Evolutionary conservation across 257 asterid genomes (phyloP).

Genomic region (Capsicum chinense): DNA sequence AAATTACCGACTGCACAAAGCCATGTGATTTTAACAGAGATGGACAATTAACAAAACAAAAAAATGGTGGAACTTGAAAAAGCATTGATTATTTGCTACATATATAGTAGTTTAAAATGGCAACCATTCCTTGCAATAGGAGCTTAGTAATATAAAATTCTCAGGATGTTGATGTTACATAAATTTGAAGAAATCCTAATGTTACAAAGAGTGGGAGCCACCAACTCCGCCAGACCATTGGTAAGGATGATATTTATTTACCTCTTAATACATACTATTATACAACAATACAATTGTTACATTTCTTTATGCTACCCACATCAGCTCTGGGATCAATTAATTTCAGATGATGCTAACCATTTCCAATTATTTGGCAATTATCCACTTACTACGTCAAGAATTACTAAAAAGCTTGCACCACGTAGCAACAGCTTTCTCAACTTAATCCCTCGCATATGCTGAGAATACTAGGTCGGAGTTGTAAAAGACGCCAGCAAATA

Average conservation of each 20-base stretch:
- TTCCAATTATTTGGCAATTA: conserved; percentile 15
- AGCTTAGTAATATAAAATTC: not conserved
- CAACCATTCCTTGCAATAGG: not conserved
- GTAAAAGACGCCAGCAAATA: not conserved
- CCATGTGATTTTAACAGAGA: too few species aligned
- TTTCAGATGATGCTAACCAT: not conserved
- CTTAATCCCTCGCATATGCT: not conserved
- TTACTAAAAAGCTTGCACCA: not conserved
- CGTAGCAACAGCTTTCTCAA: conserved; percentile 14
- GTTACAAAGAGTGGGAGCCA: conserved; percentile 15
- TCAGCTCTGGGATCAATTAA: conserved; percentile 3
- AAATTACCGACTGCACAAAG: not conserved
- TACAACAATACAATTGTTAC: not conserved
- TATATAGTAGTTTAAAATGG: not conserved
- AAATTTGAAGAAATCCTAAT: not conserved
- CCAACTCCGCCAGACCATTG: conserved; percentile 8
- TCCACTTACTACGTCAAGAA: not conserved
- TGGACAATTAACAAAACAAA: too few species aligned
- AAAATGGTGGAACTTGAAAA: too few species aligned
- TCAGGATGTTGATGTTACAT: not conserved
- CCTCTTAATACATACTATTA: conserved; percentile 7
- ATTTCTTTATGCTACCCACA: not conserved
- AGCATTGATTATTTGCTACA: not conserved
- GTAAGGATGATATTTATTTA: conserved; percentile 15
- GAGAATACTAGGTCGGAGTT: not conserved